phyloP scores from a whole-genome alignment of 495 filamentous ascomycete genomes.

The Letharia lupina region DNA sequence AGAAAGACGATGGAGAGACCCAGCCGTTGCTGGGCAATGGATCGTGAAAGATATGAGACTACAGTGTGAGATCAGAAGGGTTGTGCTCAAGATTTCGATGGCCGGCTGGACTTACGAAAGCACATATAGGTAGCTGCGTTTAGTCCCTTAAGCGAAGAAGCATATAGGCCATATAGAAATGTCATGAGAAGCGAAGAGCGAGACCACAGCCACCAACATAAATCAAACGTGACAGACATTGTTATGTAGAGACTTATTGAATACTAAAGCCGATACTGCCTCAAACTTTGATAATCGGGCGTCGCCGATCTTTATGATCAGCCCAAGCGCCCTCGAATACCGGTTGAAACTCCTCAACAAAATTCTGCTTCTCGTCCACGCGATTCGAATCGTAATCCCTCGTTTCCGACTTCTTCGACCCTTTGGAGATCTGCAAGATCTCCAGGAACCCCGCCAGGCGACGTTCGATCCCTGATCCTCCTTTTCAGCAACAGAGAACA shows the following conservation, averaged over 20 bases:
- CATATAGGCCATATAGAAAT: background rate
- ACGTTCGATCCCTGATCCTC: no score
- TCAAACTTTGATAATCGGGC: no score
- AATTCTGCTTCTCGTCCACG: no score
- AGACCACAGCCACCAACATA: background rate
- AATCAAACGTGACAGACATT: background rate
- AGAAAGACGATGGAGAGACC: constrained; percentile 33
- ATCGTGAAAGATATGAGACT: constrained; percentile 9
- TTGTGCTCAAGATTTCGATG: background rate
- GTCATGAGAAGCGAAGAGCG: background rate
- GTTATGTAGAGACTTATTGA: background rate
- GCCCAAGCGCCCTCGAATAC: no score
- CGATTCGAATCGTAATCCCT: background rate
- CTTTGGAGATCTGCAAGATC: no score
- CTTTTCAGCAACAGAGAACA: no score
- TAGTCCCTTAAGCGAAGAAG: background rate
- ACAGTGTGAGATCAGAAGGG: background rate
- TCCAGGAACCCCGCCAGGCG: no score
- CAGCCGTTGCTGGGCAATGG: constrained; percentile 33
- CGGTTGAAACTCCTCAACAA: no score
- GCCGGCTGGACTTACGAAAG: background rate
- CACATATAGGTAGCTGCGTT: background rate
- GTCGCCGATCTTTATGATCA: background rate
- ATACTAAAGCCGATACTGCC: background rate
- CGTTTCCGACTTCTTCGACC: no score